Evolutionary conservation across 1,284 basidiomycete species (phyloP), one percentile per base, ranked within the genome.

Genomic region (Rhizoctonia solani): DNA sequence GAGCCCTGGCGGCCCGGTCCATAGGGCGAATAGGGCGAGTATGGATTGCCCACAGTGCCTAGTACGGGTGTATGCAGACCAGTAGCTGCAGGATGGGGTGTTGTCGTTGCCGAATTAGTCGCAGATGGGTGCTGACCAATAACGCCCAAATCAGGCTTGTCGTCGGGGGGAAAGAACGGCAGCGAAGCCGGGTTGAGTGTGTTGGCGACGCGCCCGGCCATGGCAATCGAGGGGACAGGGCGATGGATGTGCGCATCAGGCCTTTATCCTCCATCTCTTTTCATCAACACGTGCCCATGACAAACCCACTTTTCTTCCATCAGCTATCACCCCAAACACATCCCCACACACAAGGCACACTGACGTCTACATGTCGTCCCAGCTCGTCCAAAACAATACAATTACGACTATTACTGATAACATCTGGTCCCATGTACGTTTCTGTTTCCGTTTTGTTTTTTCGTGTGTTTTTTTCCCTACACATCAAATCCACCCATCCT

Each of bases 171-270:
- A 76, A 90, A 90, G 82, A 92, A 91, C 55, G 90, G 90, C 75
- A 86, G 86, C 68, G 89, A 91, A 70, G 88, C 82, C 72, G 89
- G 89, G 76, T 92, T 90, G 73, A 92, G 80, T 34, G 42, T 70
- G 37, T 63, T 63, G 54, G 63, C 54, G 37, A 54, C 42, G 54
- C 37, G 56, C 41, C 42, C 27, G 21, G 49, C 49, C 49, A 52
- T 52, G 23, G n/a, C 19, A 46, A 21, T 14, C 6, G 44, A 19
- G 44, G 19, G 19, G 8, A 46, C 21, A 19, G 13, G 44, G 9
- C 44, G 44, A 46, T 19, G 9, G 37, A 8, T 39, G 9, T 39
- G 16, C 37, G 9, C 37, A 39, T 16, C 37, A 8, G 37, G 37
- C 16, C 54, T 56, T 56, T 56, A 56, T 34, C 54, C 34, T n/a